Percentiles rank a stretch among this genome's conserved stretches.
phyloP scores from a whole-genome alignment of 2,329 filamentous ascomycete genomes.

The Talaromyces sp. region DNA sequence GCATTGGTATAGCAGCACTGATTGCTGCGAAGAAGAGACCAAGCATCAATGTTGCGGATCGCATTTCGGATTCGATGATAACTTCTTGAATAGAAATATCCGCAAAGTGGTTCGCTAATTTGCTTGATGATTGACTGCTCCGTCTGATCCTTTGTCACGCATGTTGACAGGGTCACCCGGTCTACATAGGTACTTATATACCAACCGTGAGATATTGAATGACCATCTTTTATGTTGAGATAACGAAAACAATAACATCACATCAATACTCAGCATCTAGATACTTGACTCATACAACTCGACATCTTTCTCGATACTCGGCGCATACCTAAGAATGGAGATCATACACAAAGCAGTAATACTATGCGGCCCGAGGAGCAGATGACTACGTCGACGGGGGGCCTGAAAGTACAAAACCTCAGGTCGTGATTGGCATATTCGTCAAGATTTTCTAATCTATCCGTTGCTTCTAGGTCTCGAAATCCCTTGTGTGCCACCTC shows the following conservation, averaged over 20 bases:
- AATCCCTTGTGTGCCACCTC: background rate
- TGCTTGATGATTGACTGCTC: too few relatives aligned
- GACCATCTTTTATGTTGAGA: background rate
- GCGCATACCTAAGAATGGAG: background rate
- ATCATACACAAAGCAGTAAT: background rate
- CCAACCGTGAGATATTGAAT: background rate
- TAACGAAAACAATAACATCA: background rate
- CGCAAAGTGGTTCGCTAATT: background rate
- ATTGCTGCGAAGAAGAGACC: background rate
- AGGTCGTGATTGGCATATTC: background rate
- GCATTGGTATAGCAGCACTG: background rate
- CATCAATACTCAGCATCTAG: background rate
- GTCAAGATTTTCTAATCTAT: background rate
- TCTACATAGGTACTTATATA: too few relatives aligned
- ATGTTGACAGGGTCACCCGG: background rate
- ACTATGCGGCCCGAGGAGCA: background rate
- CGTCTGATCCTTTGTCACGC: background rate
- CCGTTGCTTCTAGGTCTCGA: background rate
- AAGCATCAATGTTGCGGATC: background rate
- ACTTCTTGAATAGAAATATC: background rate
- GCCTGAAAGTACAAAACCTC: background rate
- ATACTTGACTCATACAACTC: background rate
- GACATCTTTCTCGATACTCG: background rate
- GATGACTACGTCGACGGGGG: background rate
- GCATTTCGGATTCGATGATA: background rate